Conservation (phyloP, 768 basidiomycete species). For the Auriscalpium microsporum region DNA sequence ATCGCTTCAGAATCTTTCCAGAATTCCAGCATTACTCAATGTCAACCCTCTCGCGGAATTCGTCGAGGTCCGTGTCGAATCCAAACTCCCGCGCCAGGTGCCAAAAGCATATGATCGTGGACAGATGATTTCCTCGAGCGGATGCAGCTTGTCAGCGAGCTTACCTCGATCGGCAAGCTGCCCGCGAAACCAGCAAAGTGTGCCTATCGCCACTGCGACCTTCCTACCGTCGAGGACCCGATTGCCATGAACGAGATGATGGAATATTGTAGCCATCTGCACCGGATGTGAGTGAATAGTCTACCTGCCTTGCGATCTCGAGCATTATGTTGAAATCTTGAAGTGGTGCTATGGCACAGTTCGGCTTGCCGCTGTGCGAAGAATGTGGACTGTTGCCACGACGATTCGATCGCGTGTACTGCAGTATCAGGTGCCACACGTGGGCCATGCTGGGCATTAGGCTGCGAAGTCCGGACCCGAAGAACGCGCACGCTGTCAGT, state of each 20-base stretch:
- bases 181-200: too few species aligned
- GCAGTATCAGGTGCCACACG: conserved; percentile 1
- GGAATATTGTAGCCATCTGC: background rate
- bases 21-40: too few species aligned
- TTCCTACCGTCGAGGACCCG: background rate
- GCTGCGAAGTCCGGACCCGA: too few species aligned
- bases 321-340: background rate
- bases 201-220: background rate
- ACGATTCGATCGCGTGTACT: background rate
- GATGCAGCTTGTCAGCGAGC: background rate
- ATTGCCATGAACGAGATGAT: background rate
- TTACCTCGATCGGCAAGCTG: too few species aligned
- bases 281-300: background rate
- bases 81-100: background rate
- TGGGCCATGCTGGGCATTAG: background rate
- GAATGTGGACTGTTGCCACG: conserved; percentile 2
- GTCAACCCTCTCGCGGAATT: background rate
- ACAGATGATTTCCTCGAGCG: background rate
- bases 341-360: background rate
- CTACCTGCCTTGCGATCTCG: background rate
- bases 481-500: too few species aligned
- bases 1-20: too few species aligned
- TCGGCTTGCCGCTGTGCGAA: background rate
- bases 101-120: background rate
- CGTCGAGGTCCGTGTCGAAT: background rate